These are phyloP conservation scores for Penicillium pulvis DNA, from an alignment of 495 filamentous ascomycete genomes.

Conservation along the genomic window DNA sequence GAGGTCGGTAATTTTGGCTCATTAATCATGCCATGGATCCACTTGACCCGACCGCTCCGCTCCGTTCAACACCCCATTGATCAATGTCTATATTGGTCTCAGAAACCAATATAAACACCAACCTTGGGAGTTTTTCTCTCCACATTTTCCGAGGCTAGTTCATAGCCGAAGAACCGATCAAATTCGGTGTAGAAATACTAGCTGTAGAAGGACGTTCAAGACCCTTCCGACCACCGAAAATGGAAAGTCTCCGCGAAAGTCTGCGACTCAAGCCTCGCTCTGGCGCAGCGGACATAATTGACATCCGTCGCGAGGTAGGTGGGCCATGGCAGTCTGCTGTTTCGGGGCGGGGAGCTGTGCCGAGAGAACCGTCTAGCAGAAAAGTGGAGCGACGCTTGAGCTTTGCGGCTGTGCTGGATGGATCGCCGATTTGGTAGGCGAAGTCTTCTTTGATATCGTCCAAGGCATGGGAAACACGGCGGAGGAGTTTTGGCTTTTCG, in stretches of 20 bases:
- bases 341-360: conserved; percentile 6
- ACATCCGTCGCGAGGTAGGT: conserved; percentile 31
- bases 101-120: neutral
- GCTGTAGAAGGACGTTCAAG: conserved; percentile 14
- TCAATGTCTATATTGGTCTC: neutral
- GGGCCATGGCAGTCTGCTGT: conserved; percentile 18
- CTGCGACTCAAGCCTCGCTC: conserved; percentile 31
- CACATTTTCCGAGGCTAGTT: neutral
- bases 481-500: conserved; percentile 36
- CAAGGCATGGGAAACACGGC: conserved; percentile 43
- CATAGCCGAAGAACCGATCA: conserved; percentile 39
- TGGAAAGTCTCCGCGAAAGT: conserved; percentile 28
- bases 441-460: conserved; percentile 47
- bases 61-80: neutral
- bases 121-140: neutral
- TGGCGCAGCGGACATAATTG: conserved; percentile 29
- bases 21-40: conserved; percentile 10
- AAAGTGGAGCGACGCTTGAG: conserved; percentile 40
- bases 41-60: conserved; percentile 1
- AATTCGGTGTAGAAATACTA: conserved; percentile 43
- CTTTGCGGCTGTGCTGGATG: conserved; percentile 30
- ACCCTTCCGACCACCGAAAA: conserved; percentile 23
- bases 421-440: conserved; percentile 29
- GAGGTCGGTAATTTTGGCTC: conserved; percentile 2
- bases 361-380: conserved; percentile 21